Evolutionary conservation across 345 rosid species (phyloP), one percentile per base, ranked within the genome.

Genomic region (Citrus glauca): DNA sequence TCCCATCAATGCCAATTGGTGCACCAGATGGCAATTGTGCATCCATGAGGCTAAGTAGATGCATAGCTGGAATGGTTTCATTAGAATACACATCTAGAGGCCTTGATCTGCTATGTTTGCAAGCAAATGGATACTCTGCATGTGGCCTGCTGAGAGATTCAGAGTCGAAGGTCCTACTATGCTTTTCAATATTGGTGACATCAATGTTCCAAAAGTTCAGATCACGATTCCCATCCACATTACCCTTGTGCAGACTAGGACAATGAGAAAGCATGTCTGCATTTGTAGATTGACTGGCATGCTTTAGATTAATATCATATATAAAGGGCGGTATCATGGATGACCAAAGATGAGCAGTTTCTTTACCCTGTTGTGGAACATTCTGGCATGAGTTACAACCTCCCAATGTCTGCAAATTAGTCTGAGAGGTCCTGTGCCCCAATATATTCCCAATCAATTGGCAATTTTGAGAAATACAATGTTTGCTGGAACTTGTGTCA

Each of bases 41-140:
- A 89, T 94, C 93, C 98, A 93, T 92, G 62, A 93, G 98, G 85
- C 96, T 93, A 53, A 93, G 94, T 79, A 97, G 87, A 87, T 91
- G 94, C 95, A 97, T 84, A 22, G 98, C 97, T 10, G 98, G 90
- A 79, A 94, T 92, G 65, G 92, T 89, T 55, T 97, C 98, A 64
- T 86, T 94, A 56, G 94, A 81, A 78, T 78, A 89, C 13, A 84
- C 76, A 72, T 94, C 98, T 40, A 85, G 48, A 5, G 94, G 77
- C 33, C 89, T 87, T 57, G 78, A 78, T 72, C 81, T 82, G 72
- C 79, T 88, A 80, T 85, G 94, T 68, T 85, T 90, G 84, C 90
- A 80, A 81, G 89, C 73, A 86, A 73, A 73, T 28, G 90, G 86
- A 73, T 81, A 75, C 64, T 92, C 89, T 61, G 87, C 60, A 79